Evolutionary conservation across 768 basidiomycete genomes (phyloP), one percentile per base, ranked within the genome.

Genomic region (Termitomyces heimii): DNA sequence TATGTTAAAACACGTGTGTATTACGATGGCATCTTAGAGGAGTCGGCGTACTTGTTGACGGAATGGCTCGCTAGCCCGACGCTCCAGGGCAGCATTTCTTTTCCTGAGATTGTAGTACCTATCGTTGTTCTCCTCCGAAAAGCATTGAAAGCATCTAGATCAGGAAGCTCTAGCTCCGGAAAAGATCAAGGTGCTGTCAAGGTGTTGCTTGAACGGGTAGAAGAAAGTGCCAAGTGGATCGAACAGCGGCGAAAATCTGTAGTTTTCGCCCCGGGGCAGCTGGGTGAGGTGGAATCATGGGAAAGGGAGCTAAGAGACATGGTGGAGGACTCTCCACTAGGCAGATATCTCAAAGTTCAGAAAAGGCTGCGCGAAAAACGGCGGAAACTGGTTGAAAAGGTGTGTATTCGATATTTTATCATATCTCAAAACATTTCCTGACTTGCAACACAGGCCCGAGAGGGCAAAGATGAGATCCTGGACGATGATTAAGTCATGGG

Each of bases 71-170:
- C 84, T 31, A 85, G 83, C 32, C 62, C 72, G 9, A 74, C 82
- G 0, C 84, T 95, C 0, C 88, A 92, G 49, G 88, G 84, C 1
- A 91, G 88, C 69, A 85, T 98, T 58, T 92, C 92, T 0, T 98
- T 97, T 78, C 96, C 97, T 2, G 97, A 99, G 72, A 79, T 96
- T 40, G 78, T 85, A 14, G 82, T 98, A 13, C 94, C 95, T 3
- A 75, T 94, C 37, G 72, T 85, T 16, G 79, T 90, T 12, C 75
- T 82, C 1, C 75, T 99, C 51, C 84, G 85, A 44, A 87, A 88
- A 62, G 78, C 82, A 54, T 64, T 95, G 62, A 98, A 97, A 70
- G 75, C 72, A 39, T 74, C 77, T 26, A 81, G 80, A 55, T 68
- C 76, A 35, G 70, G 69, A 45, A 65, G 60, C 29, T 49, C 59